Evolutionary conservation across 106 monocot genomes (phyloP).

Genomic region (Apostasia ramifera): DNA sequence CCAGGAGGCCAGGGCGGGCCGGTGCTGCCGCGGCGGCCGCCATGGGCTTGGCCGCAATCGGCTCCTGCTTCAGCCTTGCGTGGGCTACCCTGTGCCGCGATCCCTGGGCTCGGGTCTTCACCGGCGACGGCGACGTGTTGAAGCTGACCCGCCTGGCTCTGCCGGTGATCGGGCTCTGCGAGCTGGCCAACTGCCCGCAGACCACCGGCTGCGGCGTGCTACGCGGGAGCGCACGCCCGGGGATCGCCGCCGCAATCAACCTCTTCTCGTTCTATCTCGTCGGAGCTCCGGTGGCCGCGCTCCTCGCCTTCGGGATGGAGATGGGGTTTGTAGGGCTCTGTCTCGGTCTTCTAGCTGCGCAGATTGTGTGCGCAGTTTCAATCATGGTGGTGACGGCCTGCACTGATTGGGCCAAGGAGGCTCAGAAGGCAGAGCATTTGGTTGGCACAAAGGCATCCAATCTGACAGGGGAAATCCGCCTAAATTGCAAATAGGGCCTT

Average conservation of each 20-base stretch:
- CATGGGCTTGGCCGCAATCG: constrained; percentile 22
- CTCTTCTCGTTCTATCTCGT: constrained; percentile 34
- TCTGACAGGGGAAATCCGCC: not conserved
- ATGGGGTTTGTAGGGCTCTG: constrained; percentile 36
- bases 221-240: constrained; percentile 34
- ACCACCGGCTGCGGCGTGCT: constrained; percentile 43
- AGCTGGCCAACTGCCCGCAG: constrained; percentile 47
- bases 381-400: constrained; percentile 3
- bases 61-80: constrained; percentile 24
- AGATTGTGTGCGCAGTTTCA: constrained; percentile 22
- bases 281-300: constrained; percentile 31
- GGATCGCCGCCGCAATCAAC: constrained; percentile 25
- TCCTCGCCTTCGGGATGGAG: constrained; percentile 23
- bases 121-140: constrained; percentile 22
- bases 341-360: constrained; percentile 33
- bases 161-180: constrained; percentile 38
- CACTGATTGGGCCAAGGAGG: constrained; percentile 39
- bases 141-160: constrained; percentile 19
- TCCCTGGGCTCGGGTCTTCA: constrained; percentile 42
- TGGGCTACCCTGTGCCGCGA: constrained; percentile 29
- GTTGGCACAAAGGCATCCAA: constrained; percentile 6
- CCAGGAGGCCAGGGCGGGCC: constrained; percentile 24
- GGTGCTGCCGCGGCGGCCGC: constrained; percentile 15
- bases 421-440: constrained; percentile 23
- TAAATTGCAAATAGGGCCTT: no score